Conservation (phyloP, 345 rosid genomes). For the Eucalyptus guilfoylei region DNA sequence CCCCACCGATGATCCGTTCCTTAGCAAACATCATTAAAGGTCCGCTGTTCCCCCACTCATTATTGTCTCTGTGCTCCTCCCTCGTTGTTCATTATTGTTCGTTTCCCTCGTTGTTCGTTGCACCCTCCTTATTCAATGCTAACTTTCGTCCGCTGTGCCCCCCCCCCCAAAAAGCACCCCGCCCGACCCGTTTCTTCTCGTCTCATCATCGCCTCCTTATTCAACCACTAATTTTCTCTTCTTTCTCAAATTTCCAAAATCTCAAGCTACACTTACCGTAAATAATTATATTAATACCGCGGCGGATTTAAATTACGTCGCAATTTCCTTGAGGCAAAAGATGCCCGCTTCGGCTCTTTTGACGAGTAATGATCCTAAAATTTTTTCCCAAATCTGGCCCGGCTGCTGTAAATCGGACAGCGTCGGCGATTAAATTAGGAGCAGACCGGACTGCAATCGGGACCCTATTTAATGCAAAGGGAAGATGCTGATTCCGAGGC, state of each 20-base stretch:
- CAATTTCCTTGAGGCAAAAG: not conserved
- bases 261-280: not conserved
- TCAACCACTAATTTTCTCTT: not conserved
- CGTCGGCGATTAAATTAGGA: not conserved
- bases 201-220: not conserved
- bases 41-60: not conserved
- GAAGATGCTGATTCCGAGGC: not conserved
- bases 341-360: not conserved
- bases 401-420: not conserved
- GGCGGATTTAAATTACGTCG: not conserved
- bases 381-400: not conserved
- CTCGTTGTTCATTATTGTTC: not conserved
- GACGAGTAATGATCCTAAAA: not conserved
- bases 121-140: not conserved
- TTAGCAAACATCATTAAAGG: not conserved
- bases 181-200: not conserved
- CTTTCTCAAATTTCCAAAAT: not conserved
- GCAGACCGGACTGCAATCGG: not conserved
- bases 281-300: not conserved
- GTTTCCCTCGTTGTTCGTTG: not conserved
- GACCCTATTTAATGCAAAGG: not conserved
- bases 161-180: not conserved
- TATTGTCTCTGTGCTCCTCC: not conserved
- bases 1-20: not conserved
- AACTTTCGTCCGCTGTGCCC: not conserved